These are phyloP conservation scores for Neonectria faginata DNA, from an alignment of 2,329 filamentous ascomycete genomes.

Conservation along the genomic window DNA sequence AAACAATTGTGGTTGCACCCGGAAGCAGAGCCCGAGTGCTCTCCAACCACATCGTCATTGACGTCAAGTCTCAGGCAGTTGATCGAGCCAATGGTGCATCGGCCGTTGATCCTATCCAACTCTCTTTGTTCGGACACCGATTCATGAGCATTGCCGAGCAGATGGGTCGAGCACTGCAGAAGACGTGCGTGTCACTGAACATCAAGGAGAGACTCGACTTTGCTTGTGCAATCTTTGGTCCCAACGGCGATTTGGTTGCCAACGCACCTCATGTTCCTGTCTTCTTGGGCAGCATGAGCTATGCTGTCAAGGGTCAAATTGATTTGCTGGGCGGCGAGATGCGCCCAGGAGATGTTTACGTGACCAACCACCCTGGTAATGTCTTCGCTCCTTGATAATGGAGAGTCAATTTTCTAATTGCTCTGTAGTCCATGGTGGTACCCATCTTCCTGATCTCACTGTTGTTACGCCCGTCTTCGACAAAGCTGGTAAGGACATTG, in stretches of 20 bases:
- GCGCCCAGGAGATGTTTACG: slow-evolving; percentile 78
- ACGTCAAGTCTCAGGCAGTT: not conserved
- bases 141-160: slow-evolving; percentile 87
- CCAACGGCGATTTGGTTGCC: slow-evolving; percentile 77
- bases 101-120: slow-evolving; percentile 74
- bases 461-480: slow-evolving; percentile 35
- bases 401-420: not conserved
- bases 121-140: slow-evolving; percentile 79
- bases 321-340: slow-evolving; percentile 74
- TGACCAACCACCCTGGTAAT: slow-evolving; percentile 62
- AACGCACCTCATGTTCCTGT: slow-evolving; percentile 82
- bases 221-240: slow-evolving; percentile 80
- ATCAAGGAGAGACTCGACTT: slow-evolving; percentile 85
- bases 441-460: slow-evolving; percentile 30
- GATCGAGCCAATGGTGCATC: not conserved
- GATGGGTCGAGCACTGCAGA: slow-evolving; percentile 80
- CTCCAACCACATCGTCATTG: slow-evolving; percentile 44
- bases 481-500: slow-evolving; percentile 23
- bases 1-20: slow-evolving; percentile 46
- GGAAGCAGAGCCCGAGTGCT: slow-evolving; percentile 45
- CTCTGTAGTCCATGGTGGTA: slow-evolving; percentile 3
- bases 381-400: no score
- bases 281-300: slow-evolving; percentile 82
- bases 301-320: slow-evolving; percentile 76
- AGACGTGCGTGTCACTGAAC: slow-evolving; percentile 79